A percentile compares a stretch with the other conserved stretches of the same genome.
Evolutionary conservation across 306 rosid species (phyloP).

Genomic region (Quercus cerris): DNA sequence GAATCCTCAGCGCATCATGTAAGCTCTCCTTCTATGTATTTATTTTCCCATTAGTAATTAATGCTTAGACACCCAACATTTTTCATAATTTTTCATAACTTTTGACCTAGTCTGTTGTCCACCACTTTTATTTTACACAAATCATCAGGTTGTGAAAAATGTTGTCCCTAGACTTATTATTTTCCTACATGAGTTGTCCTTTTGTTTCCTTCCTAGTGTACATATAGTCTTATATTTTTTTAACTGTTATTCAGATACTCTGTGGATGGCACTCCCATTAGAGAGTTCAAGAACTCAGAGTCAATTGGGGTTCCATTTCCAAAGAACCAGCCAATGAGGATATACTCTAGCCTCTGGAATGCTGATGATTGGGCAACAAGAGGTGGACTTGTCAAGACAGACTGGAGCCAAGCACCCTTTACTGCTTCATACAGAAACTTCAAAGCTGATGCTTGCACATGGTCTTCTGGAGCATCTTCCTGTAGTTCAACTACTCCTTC

Average conservation of each 20-base stretch:
- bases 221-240: too few relatives aligned
- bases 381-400: constrained; percentile 72
- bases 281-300: constrained; percentile 75
- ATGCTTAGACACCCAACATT: too few relatives aligned
- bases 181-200: too few relatives aligned
- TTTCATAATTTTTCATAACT: too few relatives aligned
- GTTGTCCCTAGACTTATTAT: too few relatives aligned
- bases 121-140: too few relatives aligned
- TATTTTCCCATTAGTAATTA: too few relatives aligned
- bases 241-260: constrained; percentile 37
- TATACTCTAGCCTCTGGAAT: constrained; percentile 66
- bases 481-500: constrained; percentile 25
- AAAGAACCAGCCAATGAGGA: constrained; percentile 54
- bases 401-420: constrained; percentile 67
- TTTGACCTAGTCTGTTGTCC: too few relatives aligned
- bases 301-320: constrained; percentile 55
- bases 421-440: constrained; percentile 59
- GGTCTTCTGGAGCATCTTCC: constrained; percentile 43
- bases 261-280: constrained; percentile 66
- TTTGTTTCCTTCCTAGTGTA: too few relatives aligned
- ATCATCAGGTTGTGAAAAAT: too few relatives aligned
- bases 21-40: constrained; percentile 14
- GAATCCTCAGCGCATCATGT: constrained; percentile 57
- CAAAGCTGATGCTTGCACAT: constrained; percentile 47
- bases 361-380: constrained; percentile 85